Conservation (phyloP, 768 basidiomycete genomes). For the Suillus decipiens region DNA sequence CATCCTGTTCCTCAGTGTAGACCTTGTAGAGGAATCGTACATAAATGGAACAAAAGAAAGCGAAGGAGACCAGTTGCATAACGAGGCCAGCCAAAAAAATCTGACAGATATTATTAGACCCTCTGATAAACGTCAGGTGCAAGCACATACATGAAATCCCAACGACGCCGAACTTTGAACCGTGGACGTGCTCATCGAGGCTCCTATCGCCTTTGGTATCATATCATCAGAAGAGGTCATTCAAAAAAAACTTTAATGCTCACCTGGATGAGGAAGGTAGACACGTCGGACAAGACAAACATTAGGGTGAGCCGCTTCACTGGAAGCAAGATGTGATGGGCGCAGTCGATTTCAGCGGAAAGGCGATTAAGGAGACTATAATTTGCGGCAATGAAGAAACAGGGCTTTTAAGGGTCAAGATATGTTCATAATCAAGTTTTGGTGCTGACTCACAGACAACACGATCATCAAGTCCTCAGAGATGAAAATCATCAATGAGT, state of each 20-base stretch:
- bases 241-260: background rate
- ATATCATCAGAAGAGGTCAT: background rate
- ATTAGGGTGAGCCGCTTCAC: conserved; percentile 53
- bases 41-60: conserved; percentile 48
- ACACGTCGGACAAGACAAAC: conserved; percentile 64
- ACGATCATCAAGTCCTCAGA: conserved; percentile 60
- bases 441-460: conserved; percentile 42
- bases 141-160: conserved; percentile 39
- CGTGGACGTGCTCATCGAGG: conserved; percentile 45
- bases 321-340: conserved; percentile 48
- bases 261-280: conserved; percentile 69
- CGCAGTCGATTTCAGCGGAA: conserved; percentile 48
- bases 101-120: conserved; percentile 30
- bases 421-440: background rate
- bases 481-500: conserved; percentile 55
- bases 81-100: conserved; percentile 59
- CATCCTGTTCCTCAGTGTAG: conserved; percentile 38
- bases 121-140: background rate
- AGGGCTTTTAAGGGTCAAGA: conserved; percentile 46
- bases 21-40: conserved; percentile 52
- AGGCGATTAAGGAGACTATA: conserved; percentile 68
- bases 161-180: conserved; percentile 28
- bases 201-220: conserved; percentile 46
- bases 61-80: conserved; percentile 56
- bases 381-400: conserved; percentile 71